phyloP scores from a whole-genome alignment of 2,329 filamentous ascomycete genomes.

The Alternaria brassicae region DNA sequence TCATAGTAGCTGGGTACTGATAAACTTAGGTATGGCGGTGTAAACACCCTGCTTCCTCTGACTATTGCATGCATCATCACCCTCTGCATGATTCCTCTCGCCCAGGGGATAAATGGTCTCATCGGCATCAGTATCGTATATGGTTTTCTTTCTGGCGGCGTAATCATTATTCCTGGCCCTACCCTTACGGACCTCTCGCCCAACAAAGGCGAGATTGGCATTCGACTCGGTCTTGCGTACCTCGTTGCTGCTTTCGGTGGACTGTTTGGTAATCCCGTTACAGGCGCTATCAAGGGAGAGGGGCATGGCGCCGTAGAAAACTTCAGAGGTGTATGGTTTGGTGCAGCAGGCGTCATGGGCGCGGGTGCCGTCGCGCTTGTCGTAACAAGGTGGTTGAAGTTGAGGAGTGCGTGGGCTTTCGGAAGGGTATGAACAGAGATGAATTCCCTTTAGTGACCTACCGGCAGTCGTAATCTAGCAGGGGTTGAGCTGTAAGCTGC shows the following conservation, averaged over 20 bases:
- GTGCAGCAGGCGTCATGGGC: slow-evolving; percentile 46
- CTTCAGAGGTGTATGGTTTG: slow-evolving; percentile 38
- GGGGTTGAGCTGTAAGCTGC: background rate
- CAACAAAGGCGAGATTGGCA: slow-evolving; percentile 51
- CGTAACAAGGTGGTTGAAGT: slow-evolving; percentile 24
- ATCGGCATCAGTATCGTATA: slow-evolving; percentile 48
- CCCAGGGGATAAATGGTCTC: slow-evolving; percentile 35
- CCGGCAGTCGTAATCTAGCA: background rate
- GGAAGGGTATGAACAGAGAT: background rate
- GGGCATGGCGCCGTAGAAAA: slow-evolving; percentile 44
- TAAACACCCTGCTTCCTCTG: slow-evolving; percentile 51
- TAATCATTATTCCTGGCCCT: slow-evolving; percentile 52
- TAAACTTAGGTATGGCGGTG: slow-evolving; percentile 17
- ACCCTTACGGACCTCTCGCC: slow-evolving; percentile 49
- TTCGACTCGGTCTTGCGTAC: slow-evolving; percentile 61
- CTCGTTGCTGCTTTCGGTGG: slow-evolving; percentile 57
- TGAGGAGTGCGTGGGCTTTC: slow-evolving; percentile 11
- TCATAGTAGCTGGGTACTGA: background rate
- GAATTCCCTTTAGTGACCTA: background rate
- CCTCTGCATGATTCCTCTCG: slow-evolving; percentile 40
- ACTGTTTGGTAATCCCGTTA: slow-evolving; percentile 61
- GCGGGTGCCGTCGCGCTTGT: slow-evolving; percentile 22
- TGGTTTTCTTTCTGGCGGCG: slow-evolving; percentile 53
- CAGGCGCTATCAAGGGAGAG: slow-evolving; percentile 56
- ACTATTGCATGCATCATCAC: slow-evolving; percentile 44